Evolutionary conservation across 257 asterid species (phyloP), one percentile per base, ranked within the genome.

Genomic region (Gentiana macrophylla): DNA sequence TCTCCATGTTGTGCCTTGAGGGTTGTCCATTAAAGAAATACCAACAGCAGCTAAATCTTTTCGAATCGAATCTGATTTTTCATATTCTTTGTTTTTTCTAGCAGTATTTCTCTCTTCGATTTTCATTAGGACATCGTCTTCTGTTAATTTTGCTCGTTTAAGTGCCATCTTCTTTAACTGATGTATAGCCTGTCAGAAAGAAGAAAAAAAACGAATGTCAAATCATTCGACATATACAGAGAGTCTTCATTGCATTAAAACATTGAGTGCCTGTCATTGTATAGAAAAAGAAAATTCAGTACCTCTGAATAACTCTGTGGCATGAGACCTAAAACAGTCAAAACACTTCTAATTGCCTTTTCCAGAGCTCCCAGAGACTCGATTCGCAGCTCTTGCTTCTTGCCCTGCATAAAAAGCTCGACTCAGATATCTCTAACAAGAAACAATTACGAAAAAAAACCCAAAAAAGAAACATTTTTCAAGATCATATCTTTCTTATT

Each of bases 11-110:
- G 88, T 80, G 61, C 82, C 84, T 12, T 77, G 80, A 9, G 82
- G 80, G 74, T 74, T 78, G 79, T 92, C 98, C 95, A 92, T 88
- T 56, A 92, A 79, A 33, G 98, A 77, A 71, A 92, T 80, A 51
- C 98, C 95, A 38, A 78, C 60, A 63, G 70, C 81, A 55, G 97
- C 89, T 78, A 92, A 76, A 38, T 85, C 90, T 70, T 75, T 81
- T 33, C 97, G 78, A 49, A 83, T 79, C 32, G 68, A 75, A 64
- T 92, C 98, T 0, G 98, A 88, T 69, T 78, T 86, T 68, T 80
- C 94, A 58, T 81, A 92, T 35, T 92, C 90, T 73, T 85, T 88
- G 61, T 83, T 80, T 56, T 71, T 67, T 56, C 98, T 81, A 50
- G 98, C 94, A 37, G 37, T 54, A 41, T 68, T 75, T 74, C 84